phyloP scores from a whole-genome alignment of 2,329 filamentous ascomycete species.

The Fusarium odoratissimum region DNA sequence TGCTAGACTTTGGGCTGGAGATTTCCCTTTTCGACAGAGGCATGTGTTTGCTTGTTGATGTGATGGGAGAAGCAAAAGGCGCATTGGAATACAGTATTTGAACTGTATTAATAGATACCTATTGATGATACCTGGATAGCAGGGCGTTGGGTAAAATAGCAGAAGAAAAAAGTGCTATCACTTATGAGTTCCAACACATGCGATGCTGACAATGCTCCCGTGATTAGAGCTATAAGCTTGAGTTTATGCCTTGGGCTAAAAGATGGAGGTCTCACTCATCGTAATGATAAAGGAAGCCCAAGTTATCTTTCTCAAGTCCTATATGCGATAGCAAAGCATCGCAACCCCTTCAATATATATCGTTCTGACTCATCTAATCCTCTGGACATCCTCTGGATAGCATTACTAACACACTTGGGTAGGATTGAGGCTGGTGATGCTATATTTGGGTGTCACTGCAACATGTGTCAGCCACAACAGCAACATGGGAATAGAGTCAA shows the following conservation, averaged over 20 bases:
- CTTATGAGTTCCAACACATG: neutral
- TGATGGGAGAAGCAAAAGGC: slow-evolving; percentile 1
- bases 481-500: neutral
- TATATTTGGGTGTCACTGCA: neutral
- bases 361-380: neutral
- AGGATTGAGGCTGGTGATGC: neutral
- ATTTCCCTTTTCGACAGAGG: neutral
- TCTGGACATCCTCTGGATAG: no score
- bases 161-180: slow-evolving; percentile 8
- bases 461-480: neutral
- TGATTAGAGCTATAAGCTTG: neutral
- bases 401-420: neutral
- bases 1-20: slow-evolving; percentile 10
- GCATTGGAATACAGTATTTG: slow-evolving; percentile 26
- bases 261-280: neutral
- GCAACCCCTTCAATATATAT: neutral
- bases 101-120: slow-evolving; percentile 36
- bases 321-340: neutral
- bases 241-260: neutral
- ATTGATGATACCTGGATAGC: slow-evolving; percentile 36
- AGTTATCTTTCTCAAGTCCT: neutral
- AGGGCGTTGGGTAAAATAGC: slow-evolving; percentile 26
- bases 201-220: neutral
- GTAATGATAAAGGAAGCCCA: neutral
- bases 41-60: neutral